Evolutionary conservation across 2,329 filamentous ascomycete species (phyloP), one percentile per base, ranked within the genome.

Genomic region (Hypomyces perniciosus): DNA sequence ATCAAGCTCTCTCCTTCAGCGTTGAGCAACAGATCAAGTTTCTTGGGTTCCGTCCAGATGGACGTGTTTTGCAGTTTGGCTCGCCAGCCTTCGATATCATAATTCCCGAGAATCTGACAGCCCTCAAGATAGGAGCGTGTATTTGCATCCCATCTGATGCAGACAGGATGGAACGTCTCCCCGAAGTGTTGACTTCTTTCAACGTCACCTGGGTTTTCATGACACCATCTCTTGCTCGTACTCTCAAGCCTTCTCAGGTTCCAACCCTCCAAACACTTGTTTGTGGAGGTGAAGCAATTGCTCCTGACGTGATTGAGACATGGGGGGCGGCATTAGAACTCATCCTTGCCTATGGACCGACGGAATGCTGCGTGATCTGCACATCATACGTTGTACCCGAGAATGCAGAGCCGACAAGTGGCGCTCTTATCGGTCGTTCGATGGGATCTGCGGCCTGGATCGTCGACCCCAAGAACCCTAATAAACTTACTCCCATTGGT

Each of bases 111-210:
- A 44, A 44, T 8, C 44, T 55, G 8, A 29, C 40, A 6, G 40
- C 53, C 1, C 41, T 59, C 4, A 41, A 37, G 5, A 27, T 20
- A 1, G 59, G 59, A 8, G 54, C 49, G 1, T 60, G 57, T 13
- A 9, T 61, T 8, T 60, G 57, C 38, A 29, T 60, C 3, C 59
- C 59, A 6, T 51, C 45, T 9, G 56, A 58, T 10, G 30, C 52
- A 4, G 52, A 58, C 2, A 45, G 57, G 4, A 37, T 38, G 8
- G 44, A 54, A 13, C 42, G 53, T 4, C 31, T 61, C 9, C 29
- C 45, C 4, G 43, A 45, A 8, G 27, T 20, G 4, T 55, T 58
- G 1, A 20, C 30, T 2, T 10, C 41, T 2, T 35, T 49, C 0
- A 20, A 39, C 1, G 51, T 46, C 8, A 56, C 51, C 20, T 42